Evolutionary conservation across 2,329 filamentous ascomycete genomes (phyloP), one percentile per base, ranked within the genome.

Genomic region (Remersonia thermophila): DNA sequence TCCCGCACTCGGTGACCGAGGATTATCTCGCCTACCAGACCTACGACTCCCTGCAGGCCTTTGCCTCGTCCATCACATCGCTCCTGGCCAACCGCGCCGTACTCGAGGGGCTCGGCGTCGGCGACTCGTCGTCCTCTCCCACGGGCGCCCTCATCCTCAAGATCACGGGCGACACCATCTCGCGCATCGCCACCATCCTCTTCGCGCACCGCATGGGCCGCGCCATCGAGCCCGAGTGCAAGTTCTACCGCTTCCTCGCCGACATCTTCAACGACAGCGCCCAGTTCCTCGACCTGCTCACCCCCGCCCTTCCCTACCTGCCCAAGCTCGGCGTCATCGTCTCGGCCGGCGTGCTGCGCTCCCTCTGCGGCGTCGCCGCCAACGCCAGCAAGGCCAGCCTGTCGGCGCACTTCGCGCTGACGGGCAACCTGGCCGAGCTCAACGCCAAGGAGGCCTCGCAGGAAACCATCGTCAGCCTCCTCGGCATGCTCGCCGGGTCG

Each of bases 371-470:
- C 17, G 86, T 96, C 4, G 83, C 89, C 0, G 89, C 85, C 1
- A 85, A 83, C 10, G 86, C 84, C 37, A 82, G 83, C 44, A 96
- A 96, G 58, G 89, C 89, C 2, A 87, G 82, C 42, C 61, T 98
- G 47, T 91, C 83, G 53, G 82, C 84, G 9, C 91, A 98, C 59
- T 96, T 98, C 64, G 86, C 89, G 7, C 75, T 69, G 47, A 77
- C 77, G 53, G 83, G 85, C 27, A 96, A 95, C 55, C 61, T 96
- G 30, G 89, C 84, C 2, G 89, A 96, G 57, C 67, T 98, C 38
- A 96, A 95, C 60, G 87, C 89, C 38, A 78, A 94, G 70, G 89
- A 96, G 55, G 86, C 86, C 10, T 93, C 83, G 46, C 91, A 96
- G 61, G 91, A 96, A 60, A 96, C 89, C 0, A 77, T 94, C 14